These are phyloP conservation scores for Zygosaccharomyces sapae DNA, from an alignment of 1,139 yeast genomes.

Conservation along the genomic window DNA sequence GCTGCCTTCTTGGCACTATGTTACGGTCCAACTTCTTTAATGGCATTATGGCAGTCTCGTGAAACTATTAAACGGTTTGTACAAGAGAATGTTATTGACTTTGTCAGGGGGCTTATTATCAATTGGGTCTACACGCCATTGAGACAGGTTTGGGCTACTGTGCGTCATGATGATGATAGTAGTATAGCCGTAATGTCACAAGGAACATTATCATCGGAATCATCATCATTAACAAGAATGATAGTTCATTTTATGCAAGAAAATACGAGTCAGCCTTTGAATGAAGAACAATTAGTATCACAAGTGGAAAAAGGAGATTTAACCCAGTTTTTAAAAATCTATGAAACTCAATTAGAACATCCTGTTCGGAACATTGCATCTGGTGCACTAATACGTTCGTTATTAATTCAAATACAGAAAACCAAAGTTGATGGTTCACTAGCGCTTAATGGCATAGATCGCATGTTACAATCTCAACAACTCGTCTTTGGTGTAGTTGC, in stretches of 20 bases:
- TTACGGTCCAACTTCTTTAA: conserved; percentile 51
- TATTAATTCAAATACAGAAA: conserved; percentile 86
- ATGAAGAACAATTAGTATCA: conserved; percentile 32
- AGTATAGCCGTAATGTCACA: conserved; percentile 74
- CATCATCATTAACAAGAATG: conserved; percentile 82
- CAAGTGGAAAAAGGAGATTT: conserved; percentile 65
- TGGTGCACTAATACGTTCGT: conserved; percentile 71
- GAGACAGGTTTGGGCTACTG: conserved; percentile 67
- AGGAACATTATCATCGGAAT: conserved; percentile 72
- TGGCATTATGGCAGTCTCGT: conserved; percentile 47
- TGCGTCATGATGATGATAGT: conserved; percentile 71
- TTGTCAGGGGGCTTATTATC: conserved; percentile 59
- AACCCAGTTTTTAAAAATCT: conserved; percentile 71
- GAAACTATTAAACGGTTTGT: conserved; percentile 54
- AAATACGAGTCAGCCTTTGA: conserved; percentile 26
- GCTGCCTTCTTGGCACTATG: conserved; percentile 39
- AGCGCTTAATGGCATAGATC: conserved; percentile 87
- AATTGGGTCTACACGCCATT: conserved; percentile 85
- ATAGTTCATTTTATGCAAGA: conserved; percentile 66
- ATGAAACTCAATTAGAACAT: conserved; percentile 67
- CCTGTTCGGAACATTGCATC: conserved; percentile 61
- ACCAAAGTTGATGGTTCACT: conserved; percentile 95
- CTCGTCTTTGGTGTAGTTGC: conserved; percentile 89
- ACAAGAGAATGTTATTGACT: conserved; percentile 55
- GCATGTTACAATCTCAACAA: conserved; percentile 83